Base-by-base conservation (phyloP, 345 rosid genomes). In the Diplotaxis tenuifolia region DNA sequence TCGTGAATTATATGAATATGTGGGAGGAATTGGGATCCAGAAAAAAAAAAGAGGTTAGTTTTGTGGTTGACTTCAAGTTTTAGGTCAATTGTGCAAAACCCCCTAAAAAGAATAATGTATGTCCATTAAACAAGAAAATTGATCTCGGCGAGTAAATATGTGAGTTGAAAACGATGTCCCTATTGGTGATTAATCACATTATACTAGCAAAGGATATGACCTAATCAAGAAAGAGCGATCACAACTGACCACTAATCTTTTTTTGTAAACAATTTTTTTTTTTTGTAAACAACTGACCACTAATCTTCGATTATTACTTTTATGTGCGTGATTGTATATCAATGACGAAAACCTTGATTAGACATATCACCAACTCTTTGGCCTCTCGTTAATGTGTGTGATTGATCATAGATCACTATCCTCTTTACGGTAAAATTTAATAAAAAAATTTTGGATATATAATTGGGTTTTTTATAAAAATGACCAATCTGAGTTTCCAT, bases 351-450 rank as follows among this genome's bases (percentile, higher is more conserved):
- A 64, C 22, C 23, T 64, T 64, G 70, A 64, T 54, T 54, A 40
- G 70, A 73, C 70, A 38, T 55, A 73, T 42, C 65, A 73, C 65
- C 65, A 56, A 73, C 77, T 64, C 58, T 10, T 73, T 64, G 47
- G 27, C 64, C 64, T 28, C 45, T 49, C 22, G 16, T 72, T 36
- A 6, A 34, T 25, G 22, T 53, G 31, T 63, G 45, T 63, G 54
- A 36, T 38, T 72, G 56, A 14, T 14, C 45, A 11, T 62, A 34
- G 28, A 54, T 53, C 55, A 23, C 25, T 18, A 53, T 9, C 31
- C 21, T 1, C 1, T 53, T 22, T 53, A 18, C 40, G 23, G 19
- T 54, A 20, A 64, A 64, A 27, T 25, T 38, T 62, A 72, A 63
- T 18, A 25, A 27, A 53, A n/a, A 62, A 3, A 14, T 62, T 71